Percentiles rank a stretch among this genome's conserved stretches.
phyloP scores from a whole-genome alignment of 1,284 basidiomycete species.

The Rhodotorula sp. region DNA sequence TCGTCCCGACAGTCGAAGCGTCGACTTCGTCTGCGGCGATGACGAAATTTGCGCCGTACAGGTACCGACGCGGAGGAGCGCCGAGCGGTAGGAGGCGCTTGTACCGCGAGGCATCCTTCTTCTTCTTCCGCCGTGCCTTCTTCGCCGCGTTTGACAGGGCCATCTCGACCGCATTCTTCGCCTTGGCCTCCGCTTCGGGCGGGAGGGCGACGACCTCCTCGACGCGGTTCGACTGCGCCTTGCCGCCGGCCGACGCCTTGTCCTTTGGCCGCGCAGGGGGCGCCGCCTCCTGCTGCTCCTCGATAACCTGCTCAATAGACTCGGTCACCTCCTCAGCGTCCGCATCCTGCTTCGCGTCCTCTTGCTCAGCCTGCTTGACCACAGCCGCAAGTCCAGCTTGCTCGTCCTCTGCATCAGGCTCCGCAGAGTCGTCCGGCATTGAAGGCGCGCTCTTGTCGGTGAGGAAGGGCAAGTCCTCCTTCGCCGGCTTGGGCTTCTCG shows the following conservation, averaged over 20 bases:
- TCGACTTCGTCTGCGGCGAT: neutral
- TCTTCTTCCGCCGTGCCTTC: constrained; percentile 3
- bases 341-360: neutral
- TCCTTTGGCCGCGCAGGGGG: neutral
- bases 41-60: constrained; percentile 32
- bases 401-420: neutral
- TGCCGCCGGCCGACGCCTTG: too few relatives aligned
- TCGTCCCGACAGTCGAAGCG: constrained; percentile 6
- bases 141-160: neutral
- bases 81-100: constrained; percentile 23
- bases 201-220: neutral
- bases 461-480: constrained; percentile 3
- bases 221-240: neutral
- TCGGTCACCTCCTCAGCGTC: neutral
- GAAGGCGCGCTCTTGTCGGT: neutral
- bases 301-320: constrained; percentile 2
- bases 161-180: neutral
- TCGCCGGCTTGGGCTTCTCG: too few relatives aligned
- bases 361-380: constrained; percentile 2
- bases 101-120: constrained; percentile 23
- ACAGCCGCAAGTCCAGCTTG: constrained; percentile 5
- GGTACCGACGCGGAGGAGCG: constrained; percentile 16
- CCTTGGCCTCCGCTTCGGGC: neutral
- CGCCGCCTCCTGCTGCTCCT: neutral
- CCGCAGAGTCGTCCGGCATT: neutral